phyloP scores from a whole-genome alignment of 768 basidiomycete species.

The Trametes cingulata region DNA sequence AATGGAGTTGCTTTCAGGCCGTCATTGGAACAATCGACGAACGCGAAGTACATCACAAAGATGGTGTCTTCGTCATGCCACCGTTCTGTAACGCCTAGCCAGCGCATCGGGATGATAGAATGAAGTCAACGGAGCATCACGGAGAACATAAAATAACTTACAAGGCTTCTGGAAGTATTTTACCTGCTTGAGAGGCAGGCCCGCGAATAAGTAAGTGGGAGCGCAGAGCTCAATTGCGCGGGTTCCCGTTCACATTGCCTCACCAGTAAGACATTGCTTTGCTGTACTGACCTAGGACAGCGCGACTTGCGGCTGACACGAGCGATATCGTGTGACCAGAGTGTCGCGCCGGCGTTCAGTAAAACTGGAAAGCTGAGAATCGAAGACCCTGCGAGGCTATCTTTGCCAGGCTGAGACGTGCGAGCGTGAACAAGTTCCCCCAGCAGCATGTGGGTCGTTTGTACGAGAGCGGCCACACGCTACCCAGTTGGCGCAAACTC shows the following conservation, averaged over 20 bases:
- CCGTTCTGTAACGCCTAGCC: background rate
- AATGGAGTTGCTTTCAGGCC: background rate
- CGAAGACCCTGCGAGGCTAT: background rate
- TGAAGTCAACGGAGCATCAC: no score
- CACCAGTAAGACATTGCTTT: no score
- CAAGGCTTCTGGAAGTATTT: no score
- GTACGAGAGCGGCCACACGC: background rate
- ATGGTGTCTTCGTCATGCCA: background rate
- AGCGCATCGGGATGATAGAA: no score
- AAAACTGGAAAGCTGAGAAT: background rate
- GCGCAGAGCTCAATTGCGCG: no score
- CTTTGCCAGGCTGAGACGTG: background rate
- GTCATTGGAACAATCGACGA: background rate
- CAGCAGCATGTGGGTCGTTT: constrained; percentile 9
- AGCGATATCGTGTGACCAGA: background rate
- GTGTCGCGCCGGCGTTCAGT: background rate
- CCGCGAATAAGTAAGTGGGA: no score
- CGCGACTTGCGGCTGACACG: background rate
- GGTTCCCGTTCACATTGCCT: no score
- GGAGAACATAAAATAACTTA: no score
- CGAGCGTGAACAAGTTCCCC: constrained; percentile 11
- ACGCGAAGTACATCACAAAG: background rate
- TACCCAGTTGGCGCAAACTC: background rate
- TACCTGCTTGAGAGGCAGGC: no score
- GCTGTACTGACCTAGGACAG: no score